Percentiles rank a stretch among this genome's conserved stretches.
Conservation (phyloP, 164 flowering plant genomes). For the Macadamia integrifolia region DNA sequence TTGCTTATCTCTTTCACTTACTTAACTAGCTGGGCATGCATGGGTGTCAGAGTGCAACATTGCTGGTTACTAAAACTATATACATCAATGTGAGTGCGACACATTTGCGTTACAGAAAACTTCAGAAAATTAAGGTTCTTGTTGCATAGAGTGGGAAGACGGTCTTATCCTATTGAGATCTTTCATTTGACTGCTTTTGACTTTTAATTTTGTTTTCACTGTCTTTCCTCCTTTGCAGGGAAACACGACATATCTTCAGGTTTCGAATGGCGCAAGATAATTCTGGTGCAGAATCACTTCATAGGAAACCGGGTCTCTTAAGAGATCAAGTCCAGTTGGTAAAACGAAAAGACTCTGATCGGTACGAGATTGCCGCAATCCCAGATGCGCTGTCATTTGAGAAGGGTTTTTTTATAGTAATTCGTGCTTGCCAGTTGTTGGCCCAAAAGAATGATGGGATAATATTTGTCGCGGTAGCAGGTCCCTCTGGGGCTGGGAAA, state of each 20-base stretch:
- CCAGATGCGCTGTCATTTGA: slow-evolving; percentile 75
- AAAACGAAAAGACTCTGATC: slow-evolving; percentile 63
- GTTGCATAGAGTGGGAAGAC: background rate
- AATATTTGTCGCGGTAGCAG: slow-evolving; percentile 78
- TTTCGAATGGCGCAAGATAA: slow-evolving; percentile 48
- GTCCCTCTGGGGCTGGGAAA: slow-evolving; percentile 99
- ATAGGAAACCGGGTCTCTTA: slow-evolving; percentile 51
- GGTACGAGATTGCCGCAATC: slow-evolving; percentile 73
- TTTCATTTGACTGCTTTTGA: background rate
- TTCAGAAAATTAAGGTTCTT: too few species aligned
- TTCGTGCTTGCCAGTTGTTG: slow-evolving; percentile 85
- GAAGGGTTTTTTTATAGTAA: slow-evolving; percentile 85
- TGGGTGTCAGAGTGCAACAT: too few species aligned
- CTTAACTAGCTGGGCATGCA: too few species aligned
- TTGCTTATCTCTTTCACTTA: background rate
- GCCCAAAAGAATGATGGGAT: slow-evolving; percentile 88
- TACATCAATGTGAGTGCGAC: too few species aligned
- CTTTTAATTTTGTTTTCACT: background rate
- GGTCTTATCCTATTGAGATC: background rate
- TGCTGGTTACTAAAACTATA: too few species aligned
- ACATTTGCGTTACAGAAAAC: too few species aligned
- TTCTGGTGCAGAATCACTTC: slow-evolving; percentile 38
- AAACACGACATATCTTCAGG: slow-evolving; percentile 5
- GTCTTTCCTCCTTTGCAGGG: background rate
- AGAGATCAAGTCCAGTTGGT: slow-evolving; percentile 78